phyloP scores from a whole-genome alignment of 371 early-diverging fungal genomes.

The Umbelopsis sp. region DNA sequence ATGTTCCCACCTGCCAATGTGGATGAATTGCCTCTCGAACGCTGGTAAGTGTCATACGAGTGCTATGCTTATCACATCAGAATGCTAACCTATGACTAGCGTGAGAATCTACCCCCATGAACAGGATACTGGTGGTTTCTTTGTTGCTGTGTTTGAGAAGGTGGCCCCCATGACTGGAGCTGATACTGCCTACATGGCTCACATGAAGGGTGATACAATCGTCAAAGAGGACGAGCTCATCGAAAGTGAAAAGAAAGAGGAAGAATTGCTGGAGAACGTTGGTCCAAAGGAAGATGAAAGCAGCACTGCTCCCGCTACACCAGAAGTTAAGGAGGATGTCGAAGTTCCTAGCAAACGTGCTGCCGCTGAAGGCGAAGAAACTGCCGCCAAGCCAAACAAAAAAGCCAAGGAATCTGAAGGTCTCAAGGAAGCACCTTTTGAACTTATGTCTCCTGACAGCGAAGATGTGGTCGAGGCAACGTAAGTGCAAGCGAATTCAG shows the following conservation, averaged over 20 bases:
- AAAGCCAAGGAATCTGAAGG: slow-evolving; percentile 56
- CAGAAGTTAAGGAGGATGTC: slow-evolving; percentile 23
- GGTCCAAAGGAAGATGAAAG: slow-evolving; percentile 19
- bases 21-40: slow-evolving; percentile 70
- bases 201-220: slow-evolving; percentile 25
- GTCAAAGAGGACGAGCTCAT: slow-evolving; percentile 23
- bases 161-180: slow-evolving; percentile 62
- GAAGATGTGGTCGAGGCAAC: slow-evolving; percentile 60
- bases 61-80: background rate
- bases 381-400: slow-evolving; percentile 26
- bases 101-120: slow-evolving; percentile 94
- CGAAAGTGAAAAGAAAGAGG: slow-evolving; percentile 36
- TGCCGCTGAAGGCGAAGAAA: slow-evolving; percentile 26
- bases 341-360: slow-evolving; percentile 23
- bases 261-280: slow-evolving; percentile 29
- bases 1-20: slow-evolving; percentile 83
- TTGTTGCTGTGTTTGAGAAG: slow-evolving; percentile 97
- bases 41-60: slow-evolving; percentile 59
- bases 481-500: slow-evolving; percentile 20
- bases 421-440: slow-evolving; percentile 78
- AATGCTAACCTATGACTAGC: slow-evolving; percentile 37
- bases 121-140: slow-evolving; percentile 99
- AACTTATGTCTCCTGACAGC: slow-evolving; percentile 63
- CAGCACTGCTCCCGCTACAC: background rate
- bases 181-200: slow-evolving; percentile 46